Conservation (phyloP, 1,284 basidiomycete genomes). For the Sphaerobolus stellatus region DNA sequence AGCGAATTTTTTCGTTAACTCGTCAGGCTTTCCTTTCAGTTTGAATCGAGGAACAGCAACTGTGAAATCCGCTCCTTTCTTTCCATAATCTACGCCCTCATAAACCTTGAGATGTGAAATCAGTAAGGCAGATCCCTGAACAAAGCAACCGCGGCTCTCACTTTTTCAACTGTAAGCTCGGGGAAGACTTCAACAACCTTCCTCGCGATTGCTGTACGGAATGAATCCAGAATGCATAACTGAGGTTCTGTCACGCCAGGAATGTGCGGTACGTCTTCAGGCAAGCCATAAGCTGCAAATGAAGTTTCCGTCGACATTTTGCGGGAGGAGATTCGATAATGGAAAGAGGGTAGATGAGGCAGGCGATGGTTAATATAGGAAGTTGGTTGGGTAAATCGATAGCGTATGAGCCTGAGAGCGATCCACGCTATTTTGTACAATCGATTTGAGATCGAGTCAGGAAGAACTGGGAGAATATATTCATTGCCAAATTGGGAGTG, state of each 20-base stretch:
- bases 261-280: constrained; percentile 46
- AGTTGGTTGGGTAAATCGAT: too few relatives aligned
- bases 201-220: constrained; percentile 82
- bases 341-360: too few relatives aligned
- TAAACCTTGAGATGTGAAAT: constrained; percentile 56
- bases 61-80: constrained; percentile 91
- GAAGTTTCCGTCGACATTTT: too few relatives aligned
- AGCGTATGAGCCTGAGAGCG: too few relatives aligned
- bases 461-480: too few relatives aligned
- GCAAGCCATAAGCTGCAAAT: constrained; percentile 2
- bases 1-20: constrained; percentile 73
- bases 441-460: too few relatives aligned
- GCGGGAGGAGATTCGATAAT: too few relatives aligned
- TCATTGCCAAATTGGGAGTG: too few relatives aligned
- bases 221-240: constrained; percentile 76
- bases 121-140: background rate
- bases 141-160: background rate
- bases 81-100: constrained; percentile 84
- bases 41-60: constrained; percentile 91
- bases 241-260: constrained; percentile 66
- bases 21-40: constrained; percentile 80
- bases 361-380: too few relatives aligned
- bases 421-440: too few relatives aligned
- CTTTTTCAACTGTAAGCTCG: constrained; percentile 56
- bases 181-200: constrained; percentile 71